Evolutionary conservation across 2,329 filamentous ascomycete genomes (phyloP), one percentile per base, ranked within the genome.

Genomic region (Penicillium occitanis): DNA sequence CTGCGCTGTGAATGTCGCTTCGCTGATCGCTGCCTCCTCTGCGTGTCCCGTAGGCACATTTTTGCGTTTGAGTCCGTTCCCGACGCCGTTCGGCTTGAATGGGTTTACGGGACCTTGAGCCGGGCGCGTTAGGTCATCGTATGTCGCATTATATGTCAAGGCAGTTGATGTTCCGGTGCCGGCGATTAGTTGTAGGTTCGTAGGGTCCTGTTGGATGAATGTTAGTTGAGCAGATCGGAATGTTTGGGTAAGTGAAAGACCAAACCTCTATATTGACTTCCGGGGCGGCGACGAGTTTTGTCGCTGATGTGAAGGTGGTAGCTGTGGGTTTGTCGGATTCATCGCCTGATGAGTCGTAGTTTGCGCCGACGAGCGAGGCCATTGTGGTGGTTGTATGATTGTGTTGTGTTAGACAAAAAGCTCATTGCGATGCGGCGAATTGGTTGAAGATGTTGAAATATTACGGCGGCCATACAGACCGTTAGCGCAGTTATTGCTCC

Each of bases 11-110:
- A 99, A 99, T 0, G 91, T 93, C 69, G 94, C 88, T 74, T 98
- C 95, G 77, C 92, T 96, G 69, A 99, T 88, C 71, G 87, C 91
- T 0, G 91, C 93, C 78, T 99, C 94, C 71, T 95, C 87, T 1
- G 95, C 95, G 72, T 87, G 90, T 11, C 95, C 95, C 0, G 95
- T 97, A 11, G 91, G 84, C 1, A 93, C 85, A 68, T 93, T 94
- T 75, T 93, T 94, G 67, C 91, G 88, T 79, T 93, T 94, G 67
- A 88, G 76, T 1, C 80, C 78, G 59, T 81, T 86, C 22, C 71
- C 74, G 14, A 78, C 76, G 19, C 83, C 78, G 33, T 88, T 84
- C 70, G 89, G 84, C 75, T 87, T 88, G 78, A 91, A 94, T 0
- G 91, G 91, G 73, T 94, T 94, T 28, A 84, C 80, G 42, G 91